Base-by-base conservation (phyloP, 1,284 basidiomycete species). In the Austroboletus rostrupii region DNA sequence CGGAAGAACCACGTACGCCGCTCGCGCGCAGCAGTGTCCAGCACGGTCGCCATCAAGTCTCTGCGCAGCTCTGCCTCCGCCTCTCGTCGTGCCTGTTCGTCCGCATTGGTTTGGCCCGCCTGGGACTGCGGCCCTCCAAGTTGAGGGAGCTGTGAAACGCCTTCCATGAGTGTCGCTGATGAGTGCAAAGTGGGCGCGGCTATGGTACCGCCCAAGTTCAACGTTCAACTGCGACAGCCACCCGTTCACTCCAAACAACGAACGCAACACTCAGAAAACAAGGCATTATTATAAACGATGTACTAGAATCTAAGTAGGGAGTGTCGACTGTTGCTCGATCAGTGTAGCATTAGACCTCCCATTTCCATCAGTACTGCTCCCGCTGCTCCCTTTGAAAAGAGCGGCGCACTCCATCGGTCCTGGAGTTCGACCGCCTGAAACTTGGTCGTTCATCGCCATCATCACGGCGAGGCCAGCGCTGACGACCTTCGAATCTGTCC, bases 21-120 rank as follows among this genome's bases (percentile, higher is more conserved):
- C 75, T 97, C 96, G 53, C 95, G 78, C 32, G 96, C 96, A 51
- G 83, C 85, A 12, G 81, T 71, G 60, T 96, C 93, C 37, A 98
- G 76, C 53, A 98, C 85, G 5, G 91, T 90, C n/a, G 87, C 83
- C 65, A 98, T 84, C 66, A 97, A 72, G 59, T 85, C 88, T 67
- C 83, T 71, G 47, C 83, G 78, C 83, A 86, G n/a, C n/a, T n/a
- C n/a, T 84, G 70, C 89, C 61, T 85, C 83, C 48, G 81, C 78
- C 41, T 74, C 78, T 40, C 72, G 75, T 59, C 80, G 82, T 6
- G 74, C 76, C n/a, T 76, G 76, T 36, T 83, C 82, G 48, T 84
- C 83, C 31, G 62, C 64, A 48, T 66, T 58, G 7, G 52, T 11
- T 51, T 67, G 55, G n/a, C 50, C 53, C 16, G 52, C 47, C 26